These are phyloP conservation scores for Arabidopsis lyrata DNA, from an alignment of 441 rosid species.

Conservation along the genomic window DNA sequence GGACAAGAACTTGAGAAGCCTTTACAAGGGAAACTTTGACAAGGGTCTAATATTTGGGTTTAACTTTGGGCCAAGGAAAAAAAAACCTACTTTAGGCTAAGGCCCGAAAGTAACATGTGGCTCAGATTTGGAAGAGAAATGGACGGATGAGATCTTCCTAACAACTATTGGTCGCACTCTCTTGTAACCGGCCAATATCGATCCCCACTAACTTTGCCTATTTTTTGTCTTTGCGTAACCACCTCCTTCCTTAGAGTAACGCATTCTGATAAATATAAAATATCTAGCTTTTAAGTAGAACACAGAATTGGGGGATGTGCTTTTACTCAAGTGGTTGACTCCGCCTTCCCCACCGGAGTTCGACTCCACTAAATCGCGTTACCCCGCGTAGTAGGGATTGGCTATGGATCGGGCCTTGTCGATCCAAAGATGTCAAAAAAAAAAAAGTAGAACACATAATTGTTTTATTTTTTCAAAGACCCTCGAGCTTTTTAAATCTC, in stretches of 20 bases:
- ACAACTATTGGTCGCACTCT: constrained; percentile 18
- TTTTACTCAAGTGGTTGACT: too few species aligned
- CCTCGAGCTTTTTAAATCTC: neutral
- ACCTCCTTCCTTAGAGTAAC: constrained; percentile 18
- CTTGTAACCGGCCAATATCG: constrained; percentile 22
- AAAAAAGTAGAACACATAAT: neutral
- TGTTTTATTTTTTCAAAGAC: neutral
- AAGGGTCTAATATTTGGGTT: constrained; percentile 7
- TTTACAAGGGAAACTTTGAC: neutral
- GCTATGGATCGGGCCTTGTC: too few species aligned
- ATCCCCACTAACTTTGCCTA: constrained; percentile 40
- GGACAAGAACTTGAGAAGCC: neutral
- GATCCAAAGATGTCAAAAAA: too few species aligned
- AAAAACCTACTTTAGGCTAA: neutral
- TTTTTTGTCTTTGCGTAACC: constrained; percentile 32
- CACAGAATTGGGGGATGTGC: neutral
- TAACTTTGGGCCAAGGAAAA: neutral
- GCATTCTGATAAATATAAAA: neutral
- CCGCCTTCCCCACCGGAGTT: too few species aligned
- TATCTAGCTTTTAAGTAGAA: constrained; percentile 15
- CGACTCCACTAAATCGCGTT: too few species aligned
- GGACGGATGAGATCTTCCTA: constrained; percentile 27
- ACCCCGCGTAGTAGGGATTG: too few species aligned
- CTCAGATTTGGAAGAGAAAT: constrained; percentile 8
- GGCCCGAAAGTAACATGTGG: constrained; percentile 26